Evolutionary conservation across 352 stramenopile genomes (phyloP).

Genomic region (Chrysophaeum taylorii): DNA sequence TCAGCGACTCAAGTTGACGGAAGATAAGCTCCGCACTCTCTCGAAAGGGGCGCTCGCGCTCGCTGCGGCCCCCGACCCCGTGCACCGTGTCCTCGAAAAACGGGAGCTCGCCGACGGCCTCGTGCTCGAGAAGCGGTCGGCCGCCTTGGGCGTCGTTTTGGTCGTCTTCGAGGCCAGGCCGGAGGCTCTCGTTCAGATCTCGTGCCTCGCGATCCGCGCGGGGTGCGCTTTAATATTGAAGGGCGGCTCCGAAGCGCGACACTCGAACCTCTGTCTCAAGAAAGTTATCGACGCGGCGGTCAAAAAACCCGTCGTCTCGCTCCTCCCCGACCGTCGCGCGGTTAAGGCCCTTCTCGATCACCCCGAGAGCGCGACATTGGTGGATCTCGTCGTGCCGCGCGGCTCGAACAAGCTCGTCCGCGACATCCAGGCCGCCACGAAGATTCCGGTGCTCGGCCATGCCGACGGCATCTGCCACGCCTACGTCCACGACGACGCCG

Average conservation of each 20-base stretch:
- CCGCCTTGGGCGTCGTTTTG: conserved; percentile 90
- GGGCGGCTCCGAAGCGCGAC: conserved; percentile 83
- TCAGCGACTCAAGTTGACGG: conserved; percentile 66
- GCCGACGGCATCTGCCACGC: conserved; percentile 95
- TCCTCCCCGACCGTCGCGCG: neutral
- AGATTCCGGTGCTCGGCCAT: conserved; percentile 93
- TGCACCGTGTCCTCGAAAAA: conserved; percentile 30
- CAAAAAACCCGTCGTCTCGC: neutral
- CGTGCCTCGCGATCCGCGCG: conserved; percentile 80
- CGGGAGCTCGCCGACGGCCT: conserved; percentile 75
- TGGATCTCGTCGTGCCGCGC: conserved; percentile 91
- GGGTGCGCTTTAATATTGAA: conserved; percentile 93
- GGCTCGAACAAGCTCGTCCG: conserved; percentile 85
- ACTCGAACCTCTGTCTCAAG: conserved; percentile 77
- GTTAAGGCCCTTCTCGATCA: neutral
- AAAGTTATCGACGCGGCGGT: conserved; percentile 65
- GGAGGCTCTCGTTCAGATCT: conserved; percentile 88
- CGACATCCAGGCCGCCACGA: conserved; percentile 90
- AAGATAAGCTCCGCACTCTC: conserved; percentile 84
- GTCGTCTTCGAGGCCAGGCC: conserved; percentile 96
- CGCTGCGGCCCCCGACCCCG: conserved; percentile 54
- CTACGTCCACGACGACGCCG: conserved; percentile 82
- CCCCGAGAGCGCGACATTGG: neutral
- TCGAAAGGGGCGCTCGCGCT: conserved; percentile 84
- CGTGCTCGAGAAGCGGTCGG: conserved; percentile 80